A percentile compares a stretch with the other conserved stretches of the same genome.
Conservation (phyloP, 352 stramenopile species). For the Blastocystis sp. region DNA sequence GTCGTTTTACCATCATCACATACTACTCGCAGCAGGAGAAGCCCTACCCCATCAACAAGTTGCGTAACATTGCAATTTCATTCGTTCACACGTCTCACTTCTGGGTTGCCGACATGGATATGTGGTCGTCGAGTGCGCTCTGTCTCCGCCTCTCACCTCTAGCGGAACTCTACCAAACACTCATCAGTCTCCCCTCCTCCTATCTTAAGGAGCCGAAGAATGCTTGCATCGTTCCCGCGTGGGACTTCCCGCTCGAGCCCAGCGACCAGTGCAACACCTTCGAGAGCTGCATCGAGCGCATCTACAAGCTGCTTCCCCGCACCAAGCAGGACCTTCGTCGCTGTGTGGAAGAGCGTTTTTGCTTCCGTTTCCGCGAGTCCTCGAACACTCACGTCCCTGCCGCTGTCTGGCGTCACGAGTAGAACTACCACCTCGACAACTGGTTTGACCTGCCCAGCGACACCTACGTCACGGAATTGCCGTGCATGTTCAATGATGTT, state of each 20-base stretch:
- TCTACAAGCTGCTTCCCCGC: background rate
- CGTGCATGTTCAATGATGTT: constrained; percentile 63
- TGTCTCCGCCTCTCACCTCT: background rate
- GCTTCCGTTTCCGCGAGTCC: constrained; percentile 56
- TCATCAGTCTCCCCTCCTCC: background rate
- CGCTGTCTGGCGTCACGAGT: background rate
- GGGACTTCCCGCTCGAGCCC: background rate
- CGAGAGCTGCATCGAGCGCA: background rate
- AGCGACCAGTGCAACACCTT: background rate
- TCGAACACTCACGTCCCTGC: constrained; percentile 44
- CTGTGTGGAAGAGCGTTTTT: constrained; percentile 21
- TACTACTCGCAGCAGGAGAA: background rate
- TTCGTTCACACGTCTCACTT: constrained; percentile 44
- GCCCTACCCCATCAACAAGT: constrained; percentile 37
- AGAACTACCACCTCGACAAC: constrained; percentile 47
- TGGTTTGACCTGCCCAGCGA: background rate
- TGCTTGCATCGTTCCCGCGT: background rate
- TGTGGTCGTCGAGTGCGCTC: constrained; percentile 4
- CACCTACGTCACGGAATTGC: background rate
- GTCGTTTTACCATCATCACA: constrained; percentile 21
- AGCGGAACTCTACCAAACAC: constrained; percentile 6
- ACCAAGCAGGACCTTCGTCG: constrained; percentile 22
- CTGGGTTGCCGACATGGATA: constrained; percentile 61
- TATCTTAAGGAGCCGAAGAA: background rate
- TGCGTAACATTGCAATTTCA: constrained; percentile 53